phyloP scores from a whole-genome alignment of 768 basidiomycete species.

The Calocera viscosa region DNA sequence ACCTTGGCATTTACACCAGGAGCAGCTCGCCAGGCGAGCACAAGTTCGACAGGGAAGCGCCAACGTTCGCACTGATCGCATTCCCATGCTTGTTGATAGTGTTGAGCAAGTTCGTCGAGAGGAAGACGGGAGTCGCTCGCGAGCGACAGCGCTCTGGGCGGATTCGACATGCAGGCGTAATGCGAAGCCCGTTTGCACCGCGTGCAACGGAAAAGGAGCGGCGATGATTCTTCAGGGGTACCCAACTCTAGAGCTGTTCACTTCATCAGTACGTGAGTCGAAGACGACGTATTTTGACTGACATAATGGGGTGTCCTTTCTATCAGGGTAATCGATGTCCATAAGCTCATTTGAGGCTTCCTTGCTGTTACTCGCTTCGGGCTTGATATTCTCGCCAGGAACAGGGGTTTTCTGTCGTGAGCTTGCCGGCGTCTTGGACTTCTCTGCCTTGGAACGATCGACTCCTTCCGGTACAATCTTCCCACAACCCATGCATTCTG shows the following conservation, averaged over 20 bases:
- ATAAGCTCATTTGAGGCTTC: background rate
- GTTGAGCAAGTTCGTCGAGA: constrained; percentile 38
- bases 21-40: constrained; percentile 80
- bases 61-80: constrained; percentile 72
- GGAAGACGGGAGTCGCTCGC: constrained; percentile 26
- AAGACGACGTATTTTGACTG: constrained; percentile 14
- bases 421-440: constrained; percentile 8
- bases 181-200: constrained; percentile 75
- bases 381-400: background rate
- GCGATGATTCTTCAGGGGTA: background rate
- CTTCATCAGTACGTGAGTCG: constrained; percentile 10
- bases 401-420: constrained; percentile 20
- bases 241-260: background rate
- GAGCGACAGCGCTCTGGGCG: constrained; percentile 22
- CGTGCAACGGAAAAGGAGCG: constrained; percentile 64
- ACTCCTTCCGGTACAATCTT: constrained; percentile 41
- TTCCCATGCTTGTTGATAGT: constrained; percentile 56
- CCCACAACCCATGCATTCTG: constrained; percentile 65
- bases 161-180: constrained; percentile 56
- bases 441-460: constrained; percentile 18
- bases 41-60: constrained; percentile 59
- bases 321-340: background rate
- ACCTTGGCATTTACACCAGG: constrained; percentile 44
- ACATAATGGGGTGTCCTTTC: background rate
- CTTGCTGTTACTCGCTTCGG: background rate